Conservation (phyloP, 495 filamentous ascomycete genomes). For the Annulohypoxylon nitens region DNA sequence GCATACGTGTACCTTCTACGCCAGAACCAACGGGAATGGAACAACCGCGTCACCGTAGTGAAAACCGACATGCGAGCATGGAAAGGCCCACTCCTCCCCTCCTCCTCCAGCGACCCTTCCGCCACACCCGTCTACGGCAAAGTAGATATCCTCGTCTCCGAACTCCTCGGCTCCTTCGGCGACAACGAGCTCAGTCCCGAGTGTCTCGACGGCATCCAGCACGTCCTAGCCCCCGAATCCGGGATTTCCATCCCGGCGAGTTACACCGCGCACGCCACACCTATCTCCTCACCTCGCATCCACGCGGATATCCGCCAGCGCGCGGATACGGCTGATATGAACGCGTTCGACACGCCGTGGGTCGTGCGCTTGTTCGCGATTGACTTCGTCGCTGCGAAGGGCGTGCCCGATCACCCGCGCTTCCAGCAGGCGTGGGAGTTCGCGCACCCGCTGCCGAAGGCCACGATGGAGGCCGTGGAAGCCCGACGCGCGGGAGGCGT, state of each 20-base stretch:
- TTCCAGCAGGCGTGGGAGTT: slow-evolving; percentile 82
- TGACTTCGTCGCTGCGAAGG: slow-evolving; percentile 76
- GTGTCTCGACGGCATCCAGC: slow-evolving; percentile 89
- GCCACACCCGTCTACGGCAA: slow-evolving; percentile 60
- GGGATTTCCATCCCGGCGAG: slow-evolving; percentile 94
- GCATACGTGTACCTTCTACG: slow-evolving; percentile 91
- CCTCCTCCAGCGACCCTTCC: not conserved
- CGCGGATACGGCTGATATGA: slow-evolving; percentile 66
- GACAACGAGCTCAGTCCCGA: slow-evolving; percentile 94
- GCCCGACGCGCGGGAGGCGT: slow-evolving; percentile 69
- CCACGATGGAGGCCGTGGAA: slow-evolving; percentile 58
- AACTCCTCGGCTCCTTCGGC: slow-evolving; percentile 92
- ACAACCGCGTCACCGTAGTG: slow-evolving; percentile 79
- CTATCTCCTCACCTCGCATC: slow-evolving; percentile 89
- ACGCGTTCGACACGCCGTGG: slow-evolving; percentile 86
- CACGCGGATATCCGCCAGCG: slow-evolving; percentile 81
- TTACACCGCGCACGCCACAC: slow-evolving; percentile 91
- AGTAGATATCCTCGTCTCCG: slow-evolving; percentile 93
- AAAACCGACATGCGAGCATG: slow-evolving; percentile 98
- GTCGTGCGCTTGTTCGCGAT: slow-evolving; percentile 92
- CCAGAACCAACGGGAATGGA: slow-evolving; percentile 85
- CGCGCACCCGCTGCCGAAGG: slow-evolving; percentile 65
- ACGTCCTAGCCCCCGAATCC: slow-evolving; percentile 76
- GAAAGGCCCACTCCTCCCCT: slow-evolving; percentile 75
- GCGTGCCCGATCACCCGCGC: slow-evolving; percentile 64